Evolutionary conservation across 495 filamentous ascomycete genomes (phyloP), one percentile per base, ranked within the genome.

Genomic region (Xylaria castorea): DNA sequence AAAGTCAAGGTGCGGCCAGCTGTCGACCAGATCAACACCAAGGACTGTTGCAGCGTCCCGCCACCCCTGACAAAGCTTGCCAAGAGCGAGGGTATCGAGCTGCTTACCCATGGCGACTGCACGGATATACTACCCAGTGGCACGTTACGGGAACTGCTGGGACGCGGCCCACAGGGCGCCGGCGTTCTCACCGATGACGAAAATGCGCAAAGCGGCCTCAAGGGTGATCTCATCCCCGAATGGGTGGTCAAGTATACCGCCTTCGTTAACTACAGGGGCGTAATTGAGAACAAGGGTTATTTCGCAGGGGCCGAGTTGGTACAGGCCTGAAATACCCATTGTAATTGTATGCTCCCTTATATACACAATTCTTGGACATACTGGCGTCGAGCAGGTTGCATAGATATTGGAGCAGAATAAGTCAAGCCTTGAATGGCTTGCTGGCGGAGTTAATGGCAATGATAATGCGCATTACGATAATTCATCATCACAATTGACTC

Each of bases 221-320:
- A 88, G 73, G 93, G 93, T 16, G 90, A 97, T 65, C 84, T 99
- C 58, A 85, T 88, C 73, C 94, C 96, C 18, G 90, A 94, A 74
- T 99, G 95, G 95, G 96, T 98, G 40, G 91, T 95, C 70, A 98
- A 98, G 80, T 99, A 99, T 81, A 98, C 97, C 27, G 97, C 97
- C 6, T 94, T 98, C n/a, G 93, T 98, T 38, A 93, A 92, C 79
- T 91, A 98, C 80, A 86, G 96, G n/a, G 97, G 96, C 0, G 96
- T 98, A 5, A 94, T 99, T 66, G 96, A 99, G 87, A 97, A 96
- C 78, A 98, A 98, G 84, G 96, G 96, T 18, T 98, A 97, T 81
- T 97, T 97, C 84, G 94, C 94, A 4, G 88, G 90, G 64, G 95
- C 94, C 18, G 90, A 94, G 80, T 80, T 95, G 66, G 76, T 70